Base-by-base conservation (phyloP, 177 flowering plant genomes). In the Telopea speciosissima region DNA sequence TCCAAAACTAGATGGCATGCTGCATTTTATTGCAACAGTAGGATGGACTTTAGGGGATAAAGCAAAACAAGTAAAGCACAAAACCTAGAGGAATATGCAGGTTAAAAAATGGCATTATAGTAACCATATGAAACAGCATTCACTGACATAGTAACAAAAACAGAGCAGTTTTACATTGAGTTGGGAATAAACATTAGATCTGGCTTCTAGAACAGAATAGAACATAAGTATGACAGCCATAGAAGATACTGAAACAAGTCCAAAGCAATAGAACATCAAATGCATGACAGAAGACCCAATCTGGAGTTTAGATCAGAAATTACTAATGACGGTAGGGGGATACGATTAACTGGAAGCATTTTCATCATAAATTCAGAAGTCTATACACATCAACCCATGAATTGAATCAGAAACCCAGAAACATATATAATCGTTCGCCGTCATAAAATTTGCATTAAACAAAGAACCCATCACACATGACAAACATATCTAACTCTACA, bases 241-340 rank as follows among this genome's bases (percentile, higher is more conserved):
- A 3, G 59, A 3, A 63, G 58, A 68, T 56, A 16, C 74, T 65
- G 6, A 65, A 69, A 65, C 58, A 21, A 28, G 70, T 10, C 36
- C 10, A 8, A 16, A 59, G 12, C 68, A 68, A n/a, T 26, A 36
- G 59, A 68, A 71, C 49, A 73, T 42, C 67, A 73, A 68, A 65
- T 69, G 65, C 56, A 28, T 11, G 28, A 28, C 28, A 58, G 42
- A 66, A 63, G 65, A 62, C 25, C 56, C n/a, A 67, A 52, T 36
- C 28, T 33, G 65, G 60, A 45, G 71, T 65, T 71, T 54, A 66
- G 78, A 79, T 79, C 82, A 49, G 54, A 49, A 49, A 12, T 49
- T 12, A 49, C 54, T 1, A 49, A 49, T 13, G 19, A 1, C 54
- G 13, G 19, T 12, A 17, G 13, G 17, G 19, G 54, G 14, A 49